Conservation (phyloP, 768 basidiomycete species). For the Inosperma sp. region DNA sequence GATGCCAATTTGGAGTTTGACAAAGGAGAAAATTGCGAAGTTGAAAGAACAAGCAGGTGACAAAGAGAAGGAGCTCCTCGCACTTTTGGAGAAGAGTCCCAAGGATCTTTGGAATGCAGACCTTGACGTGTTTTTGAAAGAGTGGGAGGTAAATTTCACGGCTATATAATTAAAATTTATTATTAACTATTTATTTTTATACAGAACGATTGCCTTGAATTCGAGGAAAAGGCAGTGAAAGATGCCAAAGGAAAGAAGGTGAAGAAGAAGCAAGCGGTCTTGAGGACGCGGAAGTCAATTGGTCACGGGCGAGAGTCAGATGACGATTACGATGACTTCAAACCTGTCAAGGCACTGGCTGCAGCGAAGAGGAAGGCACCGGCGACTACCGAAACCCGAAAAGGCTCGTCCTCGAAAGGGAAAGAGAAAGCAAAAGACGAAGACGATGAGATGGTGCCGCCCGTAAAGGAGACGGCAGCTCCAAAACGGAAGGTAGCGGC, state of each 20-base stretch:
- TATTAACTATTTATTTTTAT: neutral
- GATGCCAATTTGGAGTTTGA: conserved; percentile 95
- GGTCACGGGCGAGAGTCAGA: conserved; percentile 32
- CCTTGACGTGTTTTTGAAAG: conserved; percentile 73
- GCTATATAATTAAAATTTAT: neutral
- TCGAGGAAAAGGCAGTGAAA: conserved; percentile 37
- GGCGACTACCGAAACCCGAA: neutral
- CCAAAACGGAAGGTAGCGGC: conserved; percentile 15
- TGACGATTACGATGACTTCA: conserved; percentile 45
- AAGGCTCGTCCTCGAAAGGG: conserved; percentile 11
- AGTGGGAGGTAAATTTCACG: conserved; percentile 70
- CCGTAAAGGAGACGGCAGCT: conserved; percentile 11
- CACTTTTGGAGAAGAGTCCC: conserved; percentile 71
- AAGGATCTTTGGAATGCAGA: conserved; percentile 88
- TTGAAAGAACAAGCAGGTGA: conserved; percentile 72
- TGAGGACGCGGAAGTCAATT: conserved; percentile 48
- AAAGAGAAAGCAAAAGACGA: conserved; percentile 20
- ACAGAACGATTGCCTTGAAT: conserved; percentile 44
- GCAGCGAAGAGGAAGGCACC: conserved; percentile 37
- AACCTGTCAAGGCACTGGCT: conserved; percentile 40
- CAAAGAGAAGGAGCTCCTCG: conserved; percentile 79
- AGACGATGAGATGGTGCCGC: conserved; percentile 9
- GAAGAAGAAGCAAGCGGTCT: conserved; percentile 43
- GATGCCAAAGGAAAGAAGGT: conserved; percentile 47
- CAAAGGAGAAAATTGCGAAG: conserved; percentile 91